Percentiles rank a stretch among this genome's conserved stretches.
phyloP scores from a whole-genome alignment of 2,329 filamentous ascomycete genomes.

The Aspergillus aculeatinus region DNA sequence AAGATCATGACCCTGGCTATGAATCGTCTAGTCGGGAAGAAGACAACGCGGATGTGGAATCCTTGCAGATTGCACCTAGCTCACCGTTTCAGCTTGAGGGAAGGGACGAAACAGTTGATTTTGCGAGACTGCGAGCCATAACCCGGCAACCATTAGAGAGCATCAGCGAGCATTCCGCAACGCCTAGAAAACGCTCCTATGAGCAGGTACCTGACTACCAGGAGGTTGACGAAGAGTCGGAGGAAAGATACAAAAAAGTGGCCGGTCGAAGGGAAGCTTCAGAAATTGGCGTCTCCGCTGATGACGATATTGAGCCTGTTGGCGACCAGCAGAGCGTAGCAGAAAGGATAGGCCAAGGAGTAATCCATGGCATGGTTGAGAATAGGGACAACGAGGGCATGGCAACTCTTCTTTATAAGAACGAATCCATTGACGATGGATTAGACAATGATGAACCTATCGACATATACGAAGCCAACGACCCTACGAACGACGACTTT shows the following conservation, averaged over 20 bases:
- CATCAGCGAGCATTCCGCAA: slow-evolving; percentile 15
- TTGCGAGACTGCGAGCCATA: slow-evolving; percentile 20
- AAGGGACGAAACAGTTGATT: slow-evolving; percentile 36
- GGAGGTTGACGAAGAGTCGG: slow-evolving; percentile 7
- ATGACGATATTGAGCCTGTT: slow-evolving; percentile 27
- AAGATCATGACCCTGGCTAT: slow-evolving; percentile 15
- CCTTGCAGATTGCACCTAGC: slow-evolving; percentile 29
- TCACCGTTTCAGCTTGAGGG: slow-evolving; percentile 39
- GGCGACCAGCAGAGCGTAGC: slow-evolving; percentile 19
- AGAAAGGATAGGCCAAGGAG: slow-evolving; percentile 18
- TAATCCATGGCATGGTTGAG: slow-evolving; percentile 38
- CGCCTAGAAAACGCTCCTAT: slow-evolving; percentile 25
- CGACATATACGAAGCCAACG: slow-evolving; percentile 25
- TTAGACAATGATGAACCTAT: slow-evolving; percentile 24
- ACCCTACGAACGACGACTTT: slow-evolving; percentile 31
- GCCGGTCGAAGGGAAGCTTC: slow-evolving; percentile 22
- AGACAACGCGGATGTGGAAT: slow-evolving; percentile 24
- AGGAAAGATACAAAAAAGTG: slow-evolving; percentile 31
- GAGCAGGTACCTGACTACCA: slow-evolving; percentile 20
- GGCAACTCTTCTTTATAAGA: slow-evolving; percentile 41
- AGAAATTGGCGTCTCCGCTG: slow-evolving; percentile 28
- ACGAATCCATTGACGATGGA: slow-evolving; percentile 18
- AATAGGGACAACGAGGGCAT: slow-evolving; percentile 43
- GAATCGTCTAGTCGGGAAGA: slow-evolving; percentile 20
- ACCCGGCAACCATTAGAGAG: slow-evolving; percentile 15